Evolutionary conservation across 148 eudicot genomes (phyloP), one percentile per base, ranked within the genome.

Genomic region (Tetragonia tetragonoides): DNA sequence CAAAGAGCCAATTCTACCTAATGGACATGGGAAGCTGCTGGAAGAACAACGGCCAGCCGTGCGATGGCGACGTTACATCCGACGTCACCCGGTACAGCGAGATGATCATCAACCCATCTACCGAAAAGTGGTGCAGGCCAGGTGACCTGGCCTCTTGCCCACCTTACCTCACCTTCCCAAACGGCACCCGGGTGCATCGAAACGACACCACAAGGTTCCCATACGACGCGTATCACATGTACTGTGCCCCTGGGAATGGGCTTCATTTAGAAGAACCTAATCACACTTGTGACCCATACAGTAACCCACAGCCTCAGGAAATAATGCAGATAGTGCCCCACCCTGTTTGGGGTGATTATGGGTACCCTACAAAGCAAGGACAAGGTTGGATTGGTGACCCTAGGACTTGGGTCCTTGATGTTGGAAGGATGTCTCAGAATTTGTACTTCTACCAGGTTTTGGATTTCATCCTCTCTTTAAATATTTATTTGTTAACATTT

Each of bases 21-120:
- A 78, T 86, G 83, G 93, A 90, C 81, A 90, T 88, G 14, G 91
- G 93, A 2, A 85, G 93, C 74, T 88, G 93, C 24, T 90, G 93
- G 93, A 90, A 90, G 81, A 88, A 86, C 85, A 77, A 85, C 47
- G 90, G 93, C 59, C 38, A 61, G 24, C 87, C 82, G 0, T 90
- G 93, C 47, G 46, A 88, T 23, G 89, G 91, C 0, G 84, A 90
- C 12, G 89, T 86, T 6, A 82, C 87, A 6, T 54, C 87, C 0
- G 90, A 87, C 28, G 91, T 90, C 7, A 88, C 90, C 1, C 83
- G 93, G 0, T 88, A 88, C 82, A 88, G 88, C 38, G 93, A 90
- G 66, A 86, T 90, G 93, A 88, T 90, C 82, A 64, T 90, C 56
- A 90, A 81, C 49, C 93, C 93, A 0, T 40, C 51, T 14, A 69